Percentiles rank a stretch among this genome's conserved stretches.
Evolutionary conservation across 192 early-diverging fungal genomes (phyloP).

Genomic region (Dissophora ornata): DNA sequence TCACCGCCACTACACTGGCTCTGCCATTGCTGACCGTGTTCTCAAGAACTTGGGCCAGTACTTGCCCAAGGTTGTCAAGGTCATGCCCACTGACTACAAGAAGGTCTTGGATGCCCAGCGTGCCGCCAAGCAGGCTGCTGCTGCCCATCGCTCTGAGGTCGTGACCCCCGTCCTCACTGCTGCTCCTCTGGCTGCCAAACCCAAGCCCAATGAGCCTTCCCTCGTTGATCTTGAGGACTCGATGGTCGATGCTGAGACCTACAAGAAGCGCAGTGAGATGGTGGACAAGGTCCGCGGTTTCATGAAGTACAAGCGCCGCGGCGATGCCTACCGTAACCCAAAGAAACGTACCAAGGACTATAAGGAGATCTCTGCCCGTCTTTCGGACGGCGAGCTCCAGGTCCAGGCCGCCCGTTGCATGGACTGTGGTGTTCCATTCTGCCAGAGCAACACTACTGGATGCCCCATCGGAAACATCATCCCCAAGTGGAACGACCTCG

Average conservation of each 20-base stretch:
- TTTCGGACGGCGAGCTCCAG: constrained; percentile 83
- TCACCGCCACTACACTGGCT: constrained; percentile 86
- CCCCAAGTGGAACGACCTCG: constrained; percentile 98
- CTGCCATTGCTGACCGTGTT: constrained; percentile 75
- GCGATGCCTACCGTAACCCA: constrained; percentile 89
- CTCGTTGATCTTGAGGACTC: constrained; percentile 93
- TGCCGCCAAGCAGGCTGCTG: constrained; percentile 49
- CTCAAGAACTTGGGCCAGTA: constrained; percentile 75
- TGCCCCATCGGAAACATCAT: constrained; percentile 99
- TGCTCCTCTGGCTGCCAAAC: constrained; percentile 40
- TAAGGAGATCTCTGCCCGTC: constrained; percentile 94
- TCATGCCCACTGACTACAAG: constrained; percentile 94
- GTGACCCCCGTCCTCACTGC: constrained; percentile 47
- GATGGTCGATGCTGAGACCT: constrained; percentile 80
- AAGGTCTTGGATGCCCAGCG: constrained; percentile 78
- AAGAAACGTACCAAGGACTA: constrained; percentile 87
- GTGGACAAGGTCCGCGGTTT: constrained; percentile 98
- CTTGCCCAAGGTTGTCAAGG: constrained; percentile 89
- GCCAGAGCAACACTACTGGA: constrained; percentile 92
- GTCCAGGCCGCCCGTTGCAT: constrained; percentile 98
- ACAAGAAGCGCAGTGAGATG: constrained; percentile 71
- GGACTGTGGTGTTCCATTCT: constrained; percentile 98
- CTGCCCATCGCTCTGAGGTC: constrained; percentile 33
- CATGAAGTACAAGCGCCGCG: constrained; percentile 91
- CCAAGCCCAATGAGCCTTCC: constrained; percentile 66